Conservation (phyloP, 2,329 filamentous ascomycete genomes). For the Ploettnerulaceae sp. region DNA sequence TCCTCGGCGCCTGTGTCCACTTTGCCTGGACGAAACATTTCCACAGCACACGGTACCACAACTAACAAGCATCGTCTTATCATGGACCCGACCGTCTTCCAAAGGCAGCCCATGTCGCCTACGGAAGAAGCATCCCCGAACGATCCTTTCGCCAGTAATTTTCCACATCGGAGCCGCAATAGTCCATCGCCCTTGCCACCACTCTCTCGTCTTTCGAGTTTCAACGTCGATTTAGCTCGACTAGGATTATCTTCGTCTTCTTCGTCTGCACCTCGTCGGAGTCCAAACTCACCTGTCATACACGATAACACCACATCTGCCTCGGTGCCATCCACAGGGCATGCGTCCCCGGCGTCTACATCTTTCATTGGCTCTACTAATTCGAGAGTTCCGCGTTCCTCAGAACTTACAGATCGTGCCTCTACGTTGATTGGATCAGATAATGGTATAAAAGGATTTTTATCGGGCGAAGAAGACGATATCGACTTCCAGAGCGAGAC, state of each 20-base stretch:
- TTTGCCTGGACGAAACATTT: slow-evolving; percentile 26
- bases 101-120: slow-evolving; percentile 17
- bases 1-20: slow-evolving; percentile 47
- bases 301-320: slow-evolving; percentile 31
- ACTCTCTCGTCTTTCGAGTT: slow-evolving; percentile 49
- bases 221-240: slow-evolving; percentile 49
- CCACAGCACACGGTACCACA: slow-evolving; percentile 25
- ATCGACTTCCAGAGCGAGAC: slow-evolving; percentile 75
- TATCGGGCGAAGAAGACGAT: slow-evolving; percentile 70
- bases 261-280: slow-evolving; percentile 26
- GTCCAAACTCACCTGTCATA: slow-evolving; percentile 26
- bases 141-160: slow-evolving; percentile 26
- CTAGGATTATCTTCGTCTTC: slow-evolving; percentile 41
- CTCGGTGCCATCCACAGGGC: slow-evolving; percentile 40
- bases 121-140: slow-evolving; percentile 19
- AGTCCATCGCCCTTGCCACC: slow-evolving; percentile 53
- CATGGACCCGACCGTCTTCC: slow-evolving; percentile 27
- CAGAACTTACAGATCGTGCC: slow-evolving; percentile 36
- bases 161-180: slow-evolving; percentile 35
- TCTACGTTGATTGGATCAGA: slow-evolving; percentile 69
- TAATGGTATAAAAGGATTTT: slow-evolving; percentile 57
- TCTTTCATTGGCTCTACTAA: slow-evolving; percentile 21
- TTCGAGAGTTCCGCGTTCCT: slow-evolving; percentile 22
- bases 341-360: slow-evolving; percentile 38
- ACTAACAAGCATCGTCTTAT: slow-evolving; percentile 19